Evolutionary conservation across 106 monocot genomes (phyloP).

Genomic region (Acorus calamus): DNA sequence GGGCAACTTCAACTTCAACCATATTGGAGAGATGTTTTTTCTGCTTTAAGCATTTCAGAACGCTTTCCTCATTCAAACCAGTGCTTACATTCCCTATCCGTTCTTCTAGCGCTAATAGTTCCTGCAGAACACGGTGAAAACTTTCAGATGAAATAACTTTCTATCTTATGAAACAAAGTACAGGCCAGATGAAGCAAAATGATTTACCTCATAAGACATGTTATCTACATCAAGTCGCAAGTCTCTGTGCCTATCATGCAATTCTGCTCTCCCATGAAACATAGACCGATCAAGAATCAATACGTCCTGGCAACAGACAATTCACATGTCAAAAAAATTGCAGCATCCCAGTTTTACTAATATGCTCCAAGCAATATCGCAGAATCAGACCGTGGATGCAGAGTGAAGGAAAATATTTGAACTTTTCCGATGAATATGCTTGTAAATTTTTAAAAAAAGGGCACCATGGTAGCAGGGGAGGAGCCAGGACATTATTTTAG

Average conservation of each 20-base stretch:
- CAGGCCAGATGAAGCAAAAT: background rate
- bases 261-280: conserved; percentile 12
- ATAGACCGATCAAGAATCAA: conserved; percentile 18
- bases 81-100: conserved; percentile 53
- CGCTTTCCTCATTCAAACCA: conserved; percentile 41
- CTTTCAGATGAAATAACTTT: background rate
- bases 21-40: background rate
- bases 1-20: background rate
- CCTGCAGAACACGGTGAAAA: conserved; percentile 15
- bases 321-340: background rate
- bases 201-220: conserved; percentile 69
- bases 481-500: no score
- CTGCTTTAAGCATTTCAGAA: conserved; percentile 29
- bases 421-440: no score
- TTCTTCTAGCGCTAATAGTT: conserved; percentile 57
- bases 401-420: background rate
- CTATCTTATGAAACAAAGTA: background rate
- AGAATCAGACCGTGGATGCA: no score
- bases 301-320: conserved; percentile 17
- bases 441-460: no score
- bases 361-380: no score
- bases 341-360: background rate
- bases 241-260: conserved; percentile 54
- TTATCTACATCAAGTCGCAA: conserved; percentile 69
- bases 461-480: no score